These are phyloP conservation scores for Tetrahymena borealis DNA, from an alignment of 73 alveolate species.

Conservation along the genomic window DNA sequence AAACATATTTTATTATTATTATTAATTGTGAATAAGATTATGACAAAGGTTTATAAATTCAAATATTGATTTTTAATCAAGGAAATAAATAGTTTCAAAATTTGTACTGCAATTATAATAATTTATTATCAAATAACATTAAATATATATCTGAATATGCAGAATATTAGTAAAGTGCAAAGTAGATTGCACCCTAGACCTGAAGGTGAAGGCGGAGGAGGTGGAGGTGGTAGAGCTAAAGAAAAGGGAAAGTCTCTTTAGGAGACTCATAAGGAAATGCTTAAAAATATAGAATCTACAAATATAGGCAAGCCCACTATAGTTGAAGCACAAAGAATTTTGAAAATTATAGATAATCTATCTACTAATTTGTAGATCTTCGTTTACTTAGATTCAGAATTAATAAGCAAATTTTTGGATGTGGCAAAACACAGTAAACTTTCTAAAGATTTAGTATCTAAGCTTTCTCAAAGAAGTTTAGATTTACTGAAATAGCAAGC, in stretches of 20 bases:
- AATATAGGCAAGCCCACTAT: slow-evolving; percentile 42
- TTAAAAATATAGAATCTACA: slow-evolving; percentile 36
- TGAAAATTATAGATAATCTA: slow-evolving; percentile 23
- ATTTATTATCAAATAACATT: not conserved
- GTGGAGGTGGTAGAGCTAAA: not conserved
- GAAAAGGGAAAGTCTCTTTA: slow-evolving; percentile 11
- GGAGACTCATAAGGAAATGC: slow-evolving; percentile 35
- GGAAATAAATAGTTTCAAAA: not conserved
- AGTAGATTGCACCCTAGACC: not conserved
- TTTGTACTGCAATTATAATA: not conserved
- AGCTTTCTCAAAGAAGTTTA: slow-evolving; percentile 15
- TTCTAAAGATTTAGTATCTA: slow-evolving; percentile 24
- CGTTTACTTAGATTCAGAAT: slow-evolving; percentile 28
- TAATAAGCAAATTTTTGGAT: slow-evolving; percentile 19
- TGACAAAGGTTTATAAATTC: not conserved
- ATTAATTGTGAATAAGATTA: too few relatives aligned
- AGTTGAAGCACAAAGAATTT: slow-evolving; percentile 42
- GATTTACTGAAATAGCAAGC: slow-evolving; percentile 13
- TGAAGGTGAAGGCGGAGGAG: not conserved
- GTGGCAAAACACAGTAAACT: slow-evolving; percentile 14
- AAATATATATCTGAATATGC: not conserved
- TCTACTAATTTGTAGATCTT: slow-evolving; percentile 7
- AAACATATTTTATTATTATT: too few relatives aligned
- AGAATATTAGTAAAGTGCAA: not conserved
- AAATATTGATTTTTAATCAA: not conserved